Conservation (phyloP, 768 basidiomycete genomes). For the Boletus bicolor region DNA sequence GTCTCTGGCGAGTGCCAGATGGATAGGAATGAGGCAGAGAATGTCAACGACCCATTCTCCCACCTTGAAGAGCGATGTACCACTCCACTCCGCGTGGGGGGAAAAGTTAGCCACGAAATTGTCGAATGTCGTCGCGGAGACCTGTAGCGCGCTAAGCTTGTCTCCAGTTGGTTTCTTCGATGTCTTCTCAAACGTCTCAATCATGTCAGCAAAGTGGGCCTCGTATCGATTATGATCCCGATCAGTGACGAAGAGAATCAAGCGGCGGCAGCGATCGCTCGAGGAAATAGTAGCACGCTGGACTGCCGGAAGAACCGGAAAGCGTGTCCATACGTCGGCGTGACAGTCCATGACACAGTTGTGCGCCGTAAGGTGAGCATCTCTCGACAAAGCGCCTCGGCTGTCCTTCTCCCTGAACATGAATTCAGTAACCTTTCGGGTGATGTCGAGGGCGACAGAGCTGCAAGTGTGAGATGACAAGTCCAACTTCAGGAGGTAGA, state of each 20-base stretch:
- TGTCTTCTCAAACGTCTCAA: conserved; percentile 44
- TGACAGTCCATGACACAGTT: conserved; percentile 55
- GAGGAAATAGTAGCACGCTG: conserved; percentile 41
- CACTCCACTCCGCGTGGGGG: conserved; percentile 15
- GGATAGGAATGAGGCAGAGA: conserved; percentile 62
- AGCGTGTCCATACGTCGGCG: conserved; percentile 56
- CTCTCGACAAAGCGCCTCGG: conserved; percentile 18
- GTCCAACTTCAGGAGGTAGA: conserved; percentile 46
- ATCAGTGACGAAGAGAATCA: conserved; percentile 44
- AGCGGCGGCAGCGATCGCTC: conserved; percentile 28
- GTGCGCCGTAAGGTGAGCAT: conserved; percentile 31
- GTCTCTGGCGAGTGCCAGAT: conserved; percentile 56
- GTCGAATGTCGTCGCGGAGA: conserved; percentile 31
- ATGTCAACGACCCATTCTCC: conserved; percentile 65
- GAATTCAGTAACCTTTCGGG: conserved; percentile 54
- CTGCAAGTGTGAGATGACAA: conserved; percentile 27
- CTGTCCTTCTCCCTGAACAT: conserved; percentile 47
- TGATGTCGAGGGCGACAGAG: conserved; percentile 52
- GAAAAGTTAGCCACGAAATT: conserved; percentile 17
- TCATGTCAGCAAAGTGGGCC: conserved; percentile 43
- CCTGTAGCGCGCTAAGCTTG: conserved; percentile 35
- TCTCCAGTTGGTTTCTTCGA: conserved; percentile 52
- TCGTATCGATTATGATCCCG: conserved; percentile 33
- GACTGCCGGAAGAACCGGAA: conserved; percentile 54
- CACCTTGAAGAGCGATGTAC: conserved; percentile 37